These are phyloP conservation scores for Suillus subluteus DNA, from an alignment of 768 basidiomycete species.

Conservation along the genomic window DNA sequence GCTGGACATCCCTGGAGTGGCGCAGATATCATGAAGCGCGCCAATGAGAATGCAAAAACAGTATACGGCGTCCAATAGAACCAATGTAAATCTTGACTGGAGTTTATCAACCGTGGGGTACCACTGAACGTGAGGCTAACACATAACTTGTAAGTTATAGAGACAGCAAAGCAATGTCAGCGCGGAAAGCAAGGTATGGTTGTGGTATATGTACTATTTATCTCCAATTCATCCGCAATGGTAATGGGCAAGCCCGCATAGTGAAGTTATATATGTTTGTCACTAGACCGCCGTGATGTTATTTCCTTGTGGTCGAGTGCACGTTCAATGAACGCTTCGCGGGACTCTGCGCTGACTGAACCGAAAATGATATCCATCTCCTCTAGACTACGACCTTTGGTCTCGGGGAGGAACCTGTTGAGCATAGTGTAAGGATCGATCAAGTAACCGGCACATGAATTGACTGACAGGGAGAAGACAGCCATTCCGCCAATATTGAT, in stretches of 20 bases:
- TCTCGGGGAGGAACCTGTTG: conserved; percentile 59
- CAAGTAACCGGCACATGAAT: not conserved
- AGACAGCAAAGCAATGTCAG: not conserved
- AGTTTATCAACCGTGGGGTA: not conserved
- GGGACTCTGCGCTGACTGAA: conserved; percentile 54
- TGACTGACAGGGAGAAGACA: conserved; percentile 61
- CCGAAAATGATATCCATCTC: conserved; percentile 66
- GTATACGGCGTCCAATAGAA: conserved; percentile 53
- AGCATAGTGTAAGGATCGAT: conserved; percentile 3
- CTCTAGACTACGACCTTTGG: conserved; percentile 58
- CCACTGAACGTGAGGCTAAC: conserved; percentile 3
- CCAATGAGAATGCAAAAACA: conserved; percentile 62
- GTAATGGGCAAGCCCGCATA: not conserved
- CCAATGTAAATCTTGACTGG: not conserved
- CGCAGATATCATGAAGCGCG: conserved; percentile 59
- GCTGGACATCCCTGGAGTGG: conserved; percentile 51
- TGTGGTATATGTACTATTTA: not conserved
- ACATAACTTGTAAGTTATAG: conserved; percentile 2
- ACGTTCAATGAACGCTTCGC: conserved; percentile 53
- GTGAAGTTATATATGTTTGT: conserved; percentile 15
- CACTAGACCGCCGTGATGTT: conserved; percentile 10
- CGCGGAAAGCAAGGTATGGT: not conserved
- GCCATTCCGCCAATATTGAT: conserved; percentile 76
- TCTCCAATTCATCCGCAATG: conserved; percentile 2
- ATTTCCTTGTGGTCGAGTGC: conserved; percentile 19